Evolutionary conservation across 2,329 filamentous ascomycete genomes (phyloP).

Genomic region (Talaromyces piceae): DNA sequence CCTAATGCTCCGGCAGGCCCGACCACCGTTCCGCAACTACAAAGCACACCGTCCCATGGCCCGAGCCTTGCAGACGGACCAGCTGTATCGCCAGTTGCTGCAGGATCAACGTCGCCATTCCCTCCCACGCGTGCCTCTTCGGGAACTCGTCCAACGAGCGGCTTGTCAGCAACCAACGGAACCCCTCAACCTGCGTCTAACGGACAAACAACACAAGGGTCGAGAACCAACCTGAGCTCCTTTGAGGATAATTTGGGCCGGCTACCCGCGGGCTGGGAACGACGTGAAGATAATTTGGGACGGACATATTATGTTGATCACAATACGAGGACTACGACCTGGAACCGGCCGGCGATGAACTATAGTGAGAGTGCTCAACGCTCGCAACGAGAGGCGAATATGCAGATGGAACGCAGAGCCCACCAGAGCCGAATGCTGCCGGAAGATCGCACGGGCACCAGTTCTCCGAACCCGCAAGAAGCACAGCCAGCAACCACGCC

Average conservation of each 20-base stretch:
- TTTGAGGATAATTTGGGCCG: slow-evolving; percentile 96
- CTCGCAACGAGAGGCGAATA: slow-evolving; percentile 77
- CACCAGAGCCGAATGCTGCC: slow-evolving; percentile 95
- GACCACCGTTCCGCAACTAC: slow-evolving; percentile 30
- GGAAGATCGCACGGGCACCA: slow-evolving; percentile 89
- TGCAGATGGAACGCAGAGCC: slow-evolving; percentile 82
- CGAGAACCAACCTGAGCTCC: slow-evolving; percentile 64
- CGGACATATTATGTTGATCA: slow-evolving; percentile 98
- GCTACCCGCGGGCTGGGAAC: slow-evolving; percentile 88
- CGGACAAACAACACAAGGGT: slow-evolving; percentile 21
- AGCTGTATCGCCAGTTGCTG: slow-evolving; percentile 3
- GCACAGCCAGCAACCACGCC: slow-evolving; percentile 37
- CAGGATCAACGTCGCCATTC: slow-evolving; percentile 19
- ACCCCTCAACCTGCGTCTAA: slow-evolving; percentile 29
- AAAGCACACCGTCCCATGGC: slow-evolving; percentile 19
- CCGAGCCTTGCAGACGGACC: slow-evolving; percentile 20
- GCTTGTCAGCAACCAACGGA: slow-evolving; percentile 31
- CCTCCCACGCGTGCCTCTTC: slow-evolving; percentile 28
- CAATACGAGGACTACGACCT: slow-evolving; percentile 92
- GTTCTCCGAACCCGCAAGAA: slow-evolving; percentile 68
- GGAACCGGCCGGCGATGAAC: slow-evolving; percentile 78
- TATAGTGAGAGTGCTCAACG: slow-evolving; percentile 70
- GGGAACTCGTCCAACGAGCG: slow-evolving; percentile 33
- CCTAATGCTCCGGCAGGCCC: slow-evolving; percentile 30
- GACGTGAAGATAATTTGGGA: slow-evolving; percentile 87